Evolutionary conservation across 345 rosid species (phyloP).

Genomic region (Eutrema heterophyllum): DNA sequence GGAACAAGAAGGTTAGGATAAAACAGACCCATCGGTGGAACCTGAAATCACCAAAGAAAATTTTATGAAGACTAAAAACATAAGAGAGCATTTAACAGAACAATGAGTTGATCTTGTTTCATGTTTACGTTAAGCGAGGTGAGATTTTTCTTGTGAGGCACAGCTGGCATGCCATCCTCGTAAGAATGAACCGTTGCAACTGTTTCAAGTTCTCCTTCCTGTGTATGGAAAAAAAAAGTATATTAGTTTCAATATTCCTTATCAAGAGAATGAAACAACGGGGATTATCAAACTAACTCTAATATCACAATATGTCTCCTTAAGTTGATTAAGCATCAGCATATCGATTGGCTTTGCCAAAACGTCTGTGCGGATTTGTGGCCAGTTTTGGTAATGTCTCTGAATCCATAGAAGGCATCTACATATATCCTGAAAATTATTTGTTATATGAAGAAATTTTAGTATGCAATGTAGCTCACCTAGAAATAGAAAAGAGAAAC

Average conservation of each 20-base stretch:
- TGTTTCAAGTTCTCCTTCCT: constrained; percentile 81
- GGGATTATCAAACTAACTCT: constrained; percentile 44
- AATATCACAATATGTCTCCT: constrained; percentile 74
- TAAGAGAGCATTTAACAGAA: not conserved
- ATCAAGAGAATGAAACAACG: not conserved
- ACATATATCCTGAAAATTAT: constrained; percentile 66
- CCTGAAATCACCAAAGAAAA: constrained; percentile 40
- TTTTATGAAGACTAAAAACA: not conserved
- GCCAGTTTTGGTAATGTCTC: constrained; percentile 94
- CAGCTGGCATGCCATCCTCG: constrained; percentile 64
- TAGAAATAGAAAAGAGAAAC: constrained; percentile 18
- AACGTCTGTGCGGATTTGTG: constrained; percentile 70
- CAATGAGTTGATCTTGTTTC: not conserved
- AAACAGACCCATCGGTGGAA: constrained; percentile 95
- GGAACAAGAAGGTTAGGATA: constrained; percentile 84
- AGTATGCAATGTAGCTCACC: constrained; percentile 2
- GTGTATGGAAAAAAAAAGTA: not conserved
- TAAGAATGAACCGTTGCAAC: constrained; percentile 67
- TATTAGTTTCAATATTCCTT: not conserved
- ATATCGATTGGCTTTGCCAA: constrained; percentile 78
- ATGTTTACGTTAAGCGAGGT: constrained; percentile 66
- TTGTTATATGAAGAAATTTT: not conserved
- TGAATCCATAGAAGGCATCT: constrained; percentile 98
- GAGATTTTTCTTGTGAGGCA: constrained; percentile 79
- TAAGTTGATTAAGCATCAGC: constrained; percentile 73